phyloP scores from a whole-genome alignment of 495 filamentous ascomycete genomes.

The Tuber umbilicatum region DNA sequence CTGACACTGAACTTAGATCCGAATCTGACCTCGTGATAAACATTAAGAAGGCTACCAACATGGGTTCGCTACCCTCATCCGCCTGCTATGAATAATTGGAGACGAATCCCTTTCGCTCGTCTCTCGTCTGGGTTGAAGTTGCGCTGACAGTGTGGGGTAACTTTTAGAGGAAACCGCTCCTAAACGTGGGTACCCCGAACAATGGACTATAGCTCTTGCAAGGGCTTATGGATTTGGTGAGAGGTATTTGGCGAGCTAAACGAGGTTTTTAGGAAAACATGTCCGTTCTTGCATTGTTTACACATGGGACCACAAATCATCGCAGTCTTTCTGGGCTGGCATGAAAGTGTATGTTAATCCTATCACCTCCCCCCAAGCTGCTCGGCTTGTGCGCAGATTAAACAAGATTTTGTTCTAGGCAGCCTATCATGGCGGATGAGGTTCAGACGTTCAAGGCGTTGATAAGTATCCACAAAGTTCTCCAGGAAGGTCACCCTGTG shows the following conservation, averaged over 20 bases:
- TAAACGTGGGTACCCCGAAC: constrained; percentile 57
- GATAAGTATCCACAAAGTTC: constrained; percentile 88
- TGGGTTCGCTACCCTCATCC: constrained; percentile 49
- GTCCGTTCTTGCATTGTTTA: constrained; percentile 97
- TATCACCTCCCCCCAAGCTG: constrained; percentile 4
- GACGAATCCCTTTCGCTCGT: neutral
- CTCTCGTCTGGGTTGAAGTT: neutral
- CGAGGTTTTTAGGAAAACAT: constrained; percentile 65
- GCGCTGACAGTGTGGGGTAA: constrained; percentile 23
- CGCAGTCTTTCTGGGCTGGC: constrained; percentile 89
- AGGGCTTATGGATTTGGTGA: constrained; percentile 1
- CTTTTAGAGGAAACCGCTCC: constrained; percentile 79
- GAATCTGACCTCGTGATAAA: constrained; percentile 91
- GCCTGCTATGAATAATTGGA: neutral
- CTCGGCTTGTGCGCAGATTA: constrained; percentile 8
- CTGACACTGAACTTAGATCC: constrained; percentile 53
- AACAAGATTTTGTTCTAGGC: constrained; percentile 48
- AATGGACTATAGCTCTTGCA: constrained; percentile 18
- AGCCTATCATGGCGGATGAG: constrained; percentile 92
- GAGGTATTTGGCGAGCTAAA: constrained; percentile 7
- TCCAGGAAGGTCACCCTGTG: constrained; percentile 90
- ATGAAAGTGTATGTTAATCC: constrained; percentile 80
- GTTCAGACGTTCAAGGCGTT: constrained; percentile 90
- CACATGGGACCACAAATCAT: constrained; percentile 99
- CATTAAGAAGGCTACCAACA: constrained; percentile 93